Evolutionary conservation across 306 rosid species (phyloP), one percentile per base, ranked within the genome.

Genomic region (Geum urbanum): DNA sequence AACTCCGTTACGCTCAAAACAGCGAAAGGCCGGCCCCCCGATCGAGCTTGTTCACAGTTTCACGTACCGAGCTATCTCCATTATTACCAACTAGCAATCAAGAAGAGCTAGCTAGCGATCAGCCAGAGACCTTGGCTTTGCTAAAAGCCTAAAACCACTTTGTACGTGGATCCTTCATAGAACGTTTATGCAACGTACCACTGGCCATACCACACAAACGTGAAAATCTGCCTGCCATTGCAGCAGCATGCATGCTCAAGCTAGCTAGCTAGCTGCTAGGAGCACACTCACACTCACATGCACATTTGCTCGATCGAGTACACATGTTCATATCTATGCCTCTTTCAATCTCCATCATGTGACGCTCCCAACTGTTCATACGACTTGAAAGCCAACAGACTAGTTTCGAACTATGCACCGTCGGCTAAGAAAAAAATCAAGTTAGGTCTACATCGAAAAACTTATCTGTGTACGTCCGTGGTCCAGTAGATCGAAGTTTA

Each of bases 261-360:
- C 35, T n/a, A n/a, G n/a, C 15, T 54, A 7, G 60, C 20, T 19
- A 14, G 15, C 27, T 14, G 15, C 27, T 14, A 35, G 64, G 64
- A 58, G 64, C 64, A 59, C 15, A 32, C 43, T 59, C 64, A 59
- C 15, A 32, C 43, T 59, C 64, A 59, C 64, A 59, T 27, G 64
- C 64, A 58, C 15, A 50, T 32, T 32, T 32, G 37, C 37, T 32
- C 37, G 37, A 32, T 32, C 60, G 10, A 20, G 60, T 10, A 54
- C 60, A 10, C 7, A 10, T 54, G 4, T 4, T 4, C 14, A 27
- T 20, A 35, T 54, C 22, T 35, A 54, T 49, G 6, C 3, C 32
- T 2, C 1, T 27, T 16, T 51, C 56, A 6, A 56, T 56, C 37
- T 56, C 24, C 61, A 56, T 56, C 61, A 22, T 56, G 39, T 22